Base-by-base conservation (phyloP, 768 basidiomycete species). In the Boletus reticuloceps region DNA sequence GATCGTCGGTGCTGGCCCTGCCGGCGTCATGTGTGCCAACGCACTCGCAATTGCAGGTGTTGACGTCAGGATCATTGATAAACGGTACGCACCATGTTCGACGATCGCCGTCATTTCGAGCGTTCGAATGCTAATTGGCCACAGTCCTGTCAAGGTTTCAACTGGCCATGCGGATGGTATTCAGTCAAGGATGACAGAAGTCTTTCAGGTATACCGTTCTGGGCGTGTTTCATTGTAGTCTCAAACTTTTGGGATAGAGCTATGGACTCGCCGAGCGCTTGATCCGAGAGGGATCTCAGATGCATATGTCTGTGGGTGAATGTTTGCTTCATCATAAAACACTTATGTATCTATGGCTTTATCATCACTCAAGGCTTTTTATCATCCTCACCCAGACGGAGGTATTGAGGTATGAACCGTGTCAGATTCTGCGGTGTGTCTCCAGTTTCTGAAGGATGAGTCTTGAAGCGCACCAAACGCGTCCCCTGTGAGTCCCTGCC, bases 21-120 rank as follows among this genome's bases (percentile, higher is more conserved):
- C 78, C 6, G 82, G 89, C 3, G 68, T 89, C 2, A 88, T 91
- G 86, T 85, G 83, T 57, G 82, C 81, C 20, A 84, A 84, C 45
- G 80, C 74, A 20, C 72, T 82, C 13, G 74, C 72, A 6, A 64
- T 61, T n/a, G 78, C 75, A 4, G 77, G 80, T 6, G 39, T 72
- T 14, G 71, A 76, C 48, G 73, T 80, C 13, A 74, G 78, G 34
- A 74, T 82, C 47, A 68, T 82, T 6, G 81, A 82, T 55, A 71
- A 77, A 54, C 72, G 78, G 76, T 78, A 52, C 11, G 65, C 14
- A 16, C n/a, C 38, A 17, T 39, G 12, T n/a, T 39, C 38, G 36
- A 37, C 13, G n/a, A n/a, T n/a, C n/a, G n/a, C n/a, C n/a, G n/a
- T n/a, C n/a, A n/a, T n/a, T 9, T 29, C 9, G 27, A 29, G 8